phyloP scores from a whole-genome alignment of 495 filamentous ascomycete species.

The Penicillium lagena region DNA sequence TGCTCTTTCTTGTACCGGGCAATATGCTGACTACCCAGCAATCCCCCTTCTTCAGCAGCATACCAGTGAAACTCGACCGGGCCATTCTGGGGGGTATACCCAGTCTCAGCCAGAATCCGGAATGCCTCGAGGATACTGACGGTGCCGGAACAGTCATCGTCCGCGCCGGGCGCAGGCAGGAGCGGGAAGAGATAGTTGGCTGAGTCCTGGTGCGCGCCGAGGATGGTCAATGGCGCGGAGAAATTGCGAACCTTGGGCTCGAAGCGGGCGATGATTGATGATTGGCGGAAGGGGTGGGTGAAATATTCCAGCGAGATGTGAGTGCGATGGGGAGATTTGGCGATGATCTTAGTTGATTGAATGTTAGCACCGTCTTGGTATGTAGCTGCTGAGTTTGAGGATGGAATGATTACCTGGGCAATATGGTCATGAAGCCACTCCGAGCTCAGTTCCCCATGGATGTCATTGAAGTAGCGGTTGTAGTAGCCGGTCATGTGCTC shows the following conservation, averaged over 20 bases:
- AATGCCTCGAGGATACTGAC: conserved; percentile 10
- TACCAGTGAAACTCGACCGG: conserved; percentile 12
- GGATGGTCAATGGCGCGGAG: conserved; percentile 5
- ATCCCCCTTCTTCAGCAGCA: conserved; percentile 9
- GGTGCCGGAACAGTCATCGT: conserved; percentile 9
- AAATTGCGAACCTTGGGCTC: conserved; percentile 10
- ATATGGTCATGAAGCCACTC: conserved; percentile 9
- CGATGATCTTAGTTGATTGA: not conserved
- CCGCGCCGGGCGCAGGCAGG: conserved; percentile 7
- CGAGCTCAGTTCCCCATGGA: conserved; percentile 4
- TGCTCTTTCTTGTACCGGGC: conserved; percentile 8
- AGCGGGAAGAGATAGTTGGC: conserved; percentile 12
- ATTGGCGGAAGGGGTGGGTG: conserved; percentile 8
- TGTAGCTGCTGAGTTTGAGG: not conserved
- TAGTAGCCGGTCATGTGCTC: conserved; percentile 9
- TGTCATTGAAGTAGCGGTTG: conserved; percentile 6
- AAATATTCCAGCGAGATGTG: conserved; percentile 11
- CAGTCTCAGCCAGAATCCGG: conserved; percentile 6
- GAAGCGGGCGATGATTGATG: conserved; percentile 8
- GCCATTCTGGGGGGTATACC: conserved; percentile 3
- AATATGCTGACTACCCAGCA: conserved; percentile 7
- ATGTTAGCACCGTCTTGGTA: not conserved
- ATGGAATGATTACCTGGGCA: conserved; percentile 2
- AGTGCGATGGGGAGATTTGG: conserved; percentile 3
- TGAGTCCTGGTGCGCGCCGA: conserved; percentile 8